Base-by-base conservation (phyloP, 352 stramenopile genomes). In the Elongisporangium senticosum region DNA sequence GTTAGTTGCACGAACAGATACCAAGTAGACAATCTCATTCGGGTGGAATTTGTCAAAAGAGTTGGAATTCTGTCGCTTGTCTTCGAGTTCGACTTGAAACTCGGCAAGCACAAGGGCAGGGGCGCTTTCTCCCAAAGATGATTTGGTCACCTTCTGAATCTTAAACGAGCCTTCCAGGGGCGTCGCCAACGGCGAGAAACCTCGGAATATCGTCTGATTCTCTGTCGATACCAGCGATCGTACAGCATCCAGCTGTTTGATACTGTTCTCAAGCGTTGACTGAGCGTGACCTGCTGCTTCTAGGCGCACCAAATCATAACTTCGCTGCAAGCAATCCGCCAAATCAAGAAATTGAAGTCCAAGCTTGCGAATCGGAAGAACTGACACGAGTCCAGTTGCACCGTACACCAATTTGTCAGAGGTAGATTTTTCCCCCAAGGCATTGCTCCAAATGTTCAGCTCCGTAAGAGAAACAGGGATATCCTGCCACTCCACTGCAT, bases 271-370 rank as follows among this genome's bases (percentile, higher is more conserved):
- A 11, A 98, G 68, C 57, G 97, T 89, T 0, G 37, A 53, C 24
- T 92, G 78, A 15, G 97, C 86, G 51, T 90, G 83, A 53, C 96
- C 91, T 0, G 88, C 83, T 37, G 77, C 89, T 68, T 98, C 95
- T 0, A 98, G 60, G 7, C 83, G 83, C 56, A 91, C 90, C 23
- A 99, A 72, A 56, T 93, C 78, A 69, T 96, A 98, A 61, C 90
- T 96, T 19, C 97, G 87, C 28, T 96, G 65, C 7, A 99, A 65
- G 70, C 98, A 98, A 66, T 99, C 97, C 10, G 82, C 60, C 43
- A 98, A 68, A 15, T 95, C 98, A 17, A 99, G 72, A 64, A 97
- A 99, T 67, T 98, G 91, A 20, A 98, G 66, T 56, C 90, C 95
- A n/a, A 98, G 76, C 71, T 98, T 99, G 14, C 92, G 94, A 28